Evolutionary conservation across 2,329 filamentous ascomycete genomes (phyloP).

Genomic region (Ilyonectria destructans): DNA sequence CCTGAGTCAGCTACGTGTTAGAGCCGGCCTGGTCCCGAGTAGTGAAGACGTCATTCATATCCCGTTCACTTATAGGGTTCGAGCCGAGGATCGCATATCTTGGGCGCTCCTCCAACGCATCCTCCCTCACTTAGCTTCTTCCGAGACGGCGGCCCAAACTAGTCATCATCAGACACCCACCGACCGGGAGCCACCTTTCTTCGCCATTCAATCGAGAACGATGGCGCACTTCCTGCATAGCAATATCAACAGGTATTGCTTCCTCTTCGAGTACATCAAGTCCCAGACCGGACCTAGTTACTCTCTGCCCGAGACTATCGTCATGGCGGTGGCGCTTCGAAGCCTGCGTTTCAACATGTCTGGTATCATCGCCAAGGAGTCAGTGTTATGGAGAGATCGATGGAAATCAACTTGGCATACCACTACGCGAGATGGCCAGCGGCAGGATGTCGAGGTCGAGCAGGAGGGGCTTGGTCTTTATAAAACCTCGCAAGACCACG

Average conservation of each 20-base stretch:
- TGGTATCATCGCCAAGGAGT: conserved; percentile 13
- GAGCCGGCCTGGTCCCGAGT: not conserved
- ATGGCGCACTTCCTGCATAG: conserved; percentile 9
- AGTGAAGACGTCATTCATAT: not conserved
- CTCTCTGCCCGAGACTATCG: not conserved
- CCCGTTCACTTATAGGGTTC: not conserved
- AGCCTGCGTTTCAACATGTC: conserved; percentile 6
- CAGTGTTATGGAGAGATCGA: conserved; percentile 4
- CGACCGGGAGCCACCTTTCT: not conserved
- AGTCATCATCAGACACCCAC: not conserved
- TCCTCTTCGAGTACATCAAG: conserved; percentile 17
- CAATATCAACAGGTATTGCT: conserved; percentile 14
- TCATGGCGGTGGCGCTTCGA: not conserved
- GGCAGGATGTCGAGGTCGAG: too few species aligned
- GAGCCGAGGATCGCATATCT: conserved; percentile 4
- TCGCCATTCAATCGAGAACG: not conserved
- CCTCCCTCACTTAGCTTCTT: not conserved
- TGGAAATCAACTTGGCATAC: not conserved
- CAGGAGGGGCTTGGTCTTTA: too few species aligned
- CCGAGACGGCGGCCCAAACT: conserved; percentile 2
- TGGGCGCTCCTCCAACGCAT: not conserved
- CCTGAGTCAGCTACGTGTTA: not conserved
- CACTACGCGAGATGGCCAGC: not conserved
- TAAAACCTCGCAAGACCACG: too few species aligned
- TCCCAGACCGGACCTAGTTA: conserved; percentile 1